Evolutionary conservation across 2,329 filamentous ascomycete genomes (phyloP), one percentile per base, ranked within the genome.

Genomic region (Albophoma yamanashiensis): DNA sequence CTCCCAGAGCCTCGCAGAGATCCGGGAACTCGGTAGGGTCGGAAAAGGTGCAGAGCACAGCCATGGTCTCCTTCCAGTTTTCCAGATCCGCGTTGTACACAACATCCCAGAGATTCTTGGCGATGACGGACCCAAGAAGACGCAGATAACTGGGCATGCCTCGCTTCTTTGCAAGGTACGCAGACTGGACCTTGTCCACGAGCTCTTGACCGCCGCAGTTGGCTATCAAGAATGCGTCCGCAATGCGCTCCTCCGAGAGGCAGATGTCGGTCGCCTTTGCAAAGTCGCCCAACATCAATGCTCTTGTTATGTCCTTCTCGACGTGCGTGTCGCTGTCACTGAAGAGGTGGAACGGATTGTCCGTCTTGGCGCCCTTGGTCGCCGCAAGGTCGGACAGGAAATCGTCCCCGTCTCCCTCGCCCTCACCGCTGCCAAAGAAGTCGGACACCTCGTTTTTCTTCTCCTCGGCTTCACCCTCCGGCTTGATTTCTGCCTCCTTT

Each of bases 61-160:
- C 92, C 89, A 99, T 95, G 3, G 93, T 88, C 74, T 97, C 94
- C 76, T 95, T 97, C 95, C 94, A 99, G 75, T 94, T 89, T 58
- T 83, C 82, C 55, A 99, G 78, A 69, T 97, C 90, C 9, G 93
- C 94, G 69, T 99, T 99, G 76, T 97, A 91, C 9, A 97, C 94
- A 55, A 97, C 84, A 75, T 99, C 94, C 94, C 93, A 97, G 1
- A 99, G 82, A 69, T 99, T 97, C 80, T 97, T 97, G 63, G 89
- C 87, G 60, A 96, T 92, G 58, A 99, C 91, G 7, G 93, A 96
- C 58, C 90, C 88, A 59, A 99, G 81, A 11, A 99, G 81, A 52
- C 95, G 88, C 60, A 97, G 79, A 70, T 99, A 99, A 75, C 93
- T 97, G 1, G 95, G 93, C 36, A 88, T 87, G 61, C 88, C 87